phyloP scores from a whole-genome alignment of 176 grass and related monocot species.

The Chloris gayana region DNA sequence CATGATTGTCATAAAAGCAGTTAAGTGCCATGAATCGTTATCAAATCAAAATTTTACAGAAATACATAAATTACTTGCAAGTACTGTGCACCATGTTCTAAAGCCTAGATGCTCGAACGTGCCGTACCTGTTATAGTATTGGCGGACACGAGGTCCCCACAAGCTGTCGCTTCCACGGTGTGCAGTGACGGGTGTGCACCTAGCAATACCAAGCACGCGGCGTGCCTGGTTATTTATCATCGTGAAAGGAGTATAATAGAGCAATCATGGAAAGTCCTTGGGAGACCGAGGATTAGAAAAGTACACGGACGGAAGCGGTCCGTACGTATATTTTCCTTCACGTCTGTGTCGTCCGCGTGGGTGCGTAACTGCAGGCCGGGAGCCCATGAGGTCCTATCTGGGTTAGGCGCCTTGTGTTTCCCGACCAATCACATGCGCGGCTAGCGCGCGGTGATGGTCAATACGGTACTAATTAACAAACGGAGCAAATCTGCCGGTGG shows the following conservation, averaged over 20 bases:
- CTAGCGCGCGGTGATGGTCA: not conserved
- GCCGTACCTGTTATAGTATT: not conserved
- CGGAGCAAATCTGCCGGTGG: too few relatives aligned
- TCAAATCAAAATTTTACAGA: too few relatives aligned
- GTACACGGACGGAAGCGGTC: constrained; percentile 36
- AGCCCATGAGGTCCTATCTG: not conserved
- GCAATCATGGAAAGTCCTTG: constrained; percentile 43
- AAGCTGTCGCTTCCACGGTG: not conserved
- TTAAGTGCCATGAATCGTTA: too few relatives aligned
- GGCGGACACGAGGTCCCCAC: not conserved
- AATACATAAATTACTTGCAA: too few relatives aligned
- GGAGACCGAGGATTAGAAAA: constrained; percentile 38
- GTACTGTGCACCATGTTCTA: too few relatives aligned
- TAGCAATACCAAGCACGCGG: not conserved
- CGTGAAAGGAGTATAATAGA: constrained; percentile 46
- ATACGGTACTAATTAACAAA: not conserved
- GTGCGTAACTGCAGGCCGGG: not conserved
- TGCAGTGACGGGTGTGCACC: not conserved
- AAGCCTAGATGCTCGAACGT: too few relatives aligned
- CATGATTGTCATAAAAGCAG: too few relatives aligned
- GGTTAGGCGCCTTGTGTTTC: constrained; percentile 20
- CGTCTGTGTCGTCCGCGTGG: not conserved
- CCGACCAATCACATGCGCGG: not conserved
- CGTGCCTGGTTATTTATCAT: not conserved
- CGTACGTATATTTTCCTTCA: constrained; percentile 34